phyloP scores from a whole-genome alignment of 1,284 basidiomycete genomes.

The Exsudoporus floridanus region DNA sequence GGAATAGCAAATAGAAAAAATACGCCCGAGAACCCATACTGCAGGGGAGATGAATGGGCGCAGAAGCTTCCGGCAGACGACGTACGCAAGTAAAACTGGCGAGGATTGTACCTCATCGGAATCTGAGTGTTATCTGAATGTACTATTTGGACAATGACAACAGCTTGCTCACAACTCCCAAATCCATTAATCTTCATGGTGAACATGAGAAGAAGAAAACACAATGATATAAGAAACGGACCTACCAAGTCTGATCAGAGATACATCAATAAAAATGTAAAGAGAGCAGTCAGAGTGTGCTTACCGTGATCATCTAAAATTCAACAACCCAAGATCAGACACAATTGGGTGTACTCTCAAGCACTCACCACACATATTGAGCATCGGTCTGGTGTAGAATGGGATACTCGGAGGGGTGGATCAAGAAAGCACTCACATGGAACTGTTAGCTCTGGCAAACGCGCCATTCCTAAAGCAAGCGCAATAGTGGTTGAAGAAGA shows the following conservation, averaged over 20 bases:
- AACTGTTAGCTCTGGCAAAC: slow-evolving; percentile 89
- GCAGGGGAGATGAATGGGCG: background rate
- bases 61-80: slow-evolving; percentile 1
- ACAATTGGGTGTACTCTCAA: background rate
- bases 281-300: slow-evolving; percentile 15
- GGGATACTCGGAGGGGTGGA: background rate
- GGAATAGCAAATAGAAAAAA: slow-evolving; percentile 91
- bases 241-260: slow-evolving; percentile 47
- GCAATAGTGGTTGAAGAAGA: slow-evolving; percentile 91
- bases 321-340: background rate
- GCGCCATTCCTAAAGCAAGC: slow-evolving; percentile 83
- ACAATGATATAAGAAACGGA: background rate
- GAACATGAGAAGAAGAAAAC: background rate
- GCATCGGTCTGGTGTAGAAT: slow-evolving; percentile 50
- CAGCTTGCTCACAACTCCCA: slow-evolving; percentile 68
- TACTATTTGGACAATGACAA: background rate
- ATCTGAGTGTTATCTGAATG: slow-evolving; percentile 46
- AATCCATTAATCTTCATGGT: slow-evolving; percentile 82
- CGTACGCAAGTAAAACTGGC: slow-evolving; percentile 74
- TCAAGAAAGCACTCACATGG: slow-evolving; percentile 66
- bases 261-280: slow-evolving; percentile 14
- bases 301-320: slow-evolving; percentile 71
- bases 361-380: slow-evolving; percentile 58
- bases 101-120: slow-evolving; percentile 78
- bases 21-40: slow-evolving; percentile 82